Percentiles rank a stretch among this genome's conserved stretches.
phyloP scores from a whole-genome alignment of 352 stramenopile genomes.

The Pelagophyceae sp. region DNA sequence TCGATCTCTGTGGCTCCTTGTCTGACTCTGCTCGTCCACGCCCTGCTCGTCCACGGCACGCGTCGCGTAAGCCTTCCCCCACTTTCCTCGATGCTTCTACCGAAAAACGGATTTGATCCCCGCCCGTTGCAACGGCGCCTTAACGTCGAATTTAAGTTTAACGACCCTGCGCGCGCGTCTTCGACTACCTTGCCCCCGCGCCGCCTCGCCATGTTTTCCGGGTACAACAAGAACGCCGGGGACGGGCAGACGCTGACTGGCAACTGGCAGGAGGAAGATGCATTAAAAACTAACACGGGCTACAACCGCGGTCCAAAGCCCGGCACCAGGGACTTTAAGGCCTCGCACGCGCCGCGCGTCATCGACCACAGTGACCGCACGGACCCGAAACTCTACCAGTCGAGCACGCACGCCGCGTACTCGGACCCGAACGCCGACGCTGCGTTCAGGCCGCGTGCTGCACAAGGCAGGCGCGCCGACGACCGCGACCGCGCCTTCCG shows the following conservation, averaged over 20 bases:
- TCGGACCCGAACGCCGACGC: neutral
- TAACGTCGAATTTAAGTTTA: too few relatives aligned
- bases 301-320: neutral
- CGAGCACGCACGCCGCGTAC: neutral
- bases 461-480: neutral
- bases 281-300: neutral
- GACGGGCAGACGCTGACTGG: neutral
- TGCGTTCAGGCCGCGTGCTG: neutral
- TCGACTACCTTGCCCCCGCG: too few relatives aligned
- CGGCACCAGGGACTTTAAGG: neutral
- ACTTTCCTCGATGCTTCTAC: too few relatives aligned
- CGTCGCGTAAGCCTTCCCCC: too few relatives aligned
- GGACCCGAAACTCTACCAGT: neutral
- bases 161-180: too few relatives aligned
- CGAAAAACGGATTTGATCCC: too few relatives aligned
- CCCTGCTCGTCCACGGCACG: too few relatives aligned
- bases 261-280: constrained; percentile 10
- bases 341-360: neutral
- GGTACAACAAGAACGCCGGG: neutral
- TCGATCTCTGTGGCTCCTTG: too few relatives aligned
- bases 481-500: too few relatives aligned
- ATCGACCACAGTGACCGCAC: neutral
- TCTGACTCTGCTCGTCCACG: too few relatives aligned
- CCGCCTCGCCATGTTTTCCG: neutral
- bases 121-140: too few relatives aligned